Base-by-base conservation (phyloP, 148 eudicot species). In the Nepenthes mirabilis region DNA sequence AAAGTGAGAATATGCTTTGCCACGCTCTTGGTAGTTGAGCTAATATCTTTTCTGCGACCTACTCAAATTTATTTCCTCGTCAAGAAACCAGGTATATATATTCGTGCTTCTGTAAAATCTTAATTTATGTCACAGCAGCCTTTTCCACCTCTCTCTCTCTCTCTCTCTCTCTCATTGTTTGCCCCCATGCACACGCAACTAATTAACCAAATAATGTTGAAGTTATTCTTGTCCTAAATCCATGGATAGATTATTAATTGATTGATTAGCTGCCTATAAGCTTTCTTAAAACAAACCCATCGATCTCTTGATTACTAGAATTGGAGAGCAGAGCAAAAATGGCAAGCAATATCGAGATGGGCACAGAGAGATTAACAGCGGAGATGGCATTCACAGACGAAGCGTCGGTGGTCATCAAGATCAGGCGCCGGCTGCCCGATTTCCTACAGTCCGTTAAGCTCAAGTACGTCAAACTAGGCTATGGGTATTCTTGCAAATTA, bases 331-430 rank as follows among this genome's bases (percentile, higher is more conserved):
- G 11, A 50, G 4, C 11, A n/a, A 52, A 59, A 8, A 80, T 65
- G 74, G 68, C 58, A 13, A 79, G 78, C 35, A 9, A 52, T 14
- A 80, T 84, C 52, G 85, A 84, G 13, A 72, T 86, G 85, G 80
- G 86, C 5, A 75, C 71, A 58, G 96, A 86, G 87, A 72, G 94
- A 55, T 69, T 84, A 35, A 83, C 81, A 47, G 95, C 95, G 14
- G 91, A 87, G 62, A 70, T 90, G 77, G 85, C 80, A 3, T 82
- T 86, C 52, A 75, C 78, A 36, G 87, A 86, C 65, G 82, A 90
- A 1, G 70, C 82, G 0, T 76, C 96, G 0, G 72, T 72, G 37
- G 93, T 89, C 35, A 83, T 84, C 52, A 87, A 76, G 70, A 84
- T 87, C 69, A 86, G 87, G 14, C 83, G 77, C 36, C 60, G 67